Evolutionary conservation across 768 basidiomycete genomes (phyloP).

Genomic region (Tricholoma saponaceum): DNA sequence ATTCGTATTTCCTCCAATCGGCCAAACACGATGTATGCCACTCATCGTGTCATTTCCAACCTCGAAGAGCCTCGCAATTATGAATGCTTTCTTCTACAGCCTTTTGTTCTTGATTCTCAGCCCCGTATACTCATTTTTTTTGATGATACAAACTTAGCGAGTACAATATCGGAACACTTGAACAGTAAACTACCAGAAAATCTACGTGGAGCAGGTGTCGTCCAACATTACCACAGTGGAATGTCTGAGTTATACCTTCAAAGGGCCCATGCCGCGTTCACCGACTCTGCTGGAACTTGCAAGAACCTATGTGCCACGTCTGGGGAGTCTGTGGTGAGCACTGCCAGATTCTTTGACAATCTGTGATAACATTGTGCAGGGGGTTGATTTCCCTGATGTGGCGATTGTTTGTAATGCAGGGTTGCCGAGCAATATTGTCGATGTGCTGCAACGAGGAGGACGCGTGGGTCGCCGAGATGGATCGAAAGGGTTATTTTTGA

Average conservation of each 20-base stretch:
- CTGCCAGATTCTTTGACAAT: background rate
- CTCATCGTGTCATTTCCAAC: constrained; percentile 17
- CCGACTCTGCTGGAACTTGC: background rate
- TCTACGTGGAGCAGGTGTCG: background rate
- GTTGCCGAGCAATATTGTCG: constrained; percentile 10
- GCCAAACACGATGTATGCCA: constrained; percentile 25
- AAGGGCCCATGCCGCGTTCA: background rate
- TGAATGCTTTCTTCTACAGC: constrained; percentile 16
- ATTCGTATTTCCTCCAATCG: constrained; percentile 20
- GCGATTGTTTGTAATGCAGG: constrained; percentile 17
- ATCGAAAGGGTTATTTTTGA: constrained; percentile 8
- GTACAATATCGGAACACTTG: background rate
- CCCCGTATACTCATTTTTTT: background rate
- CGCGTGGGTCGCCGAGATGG: constrained; percentile 8
- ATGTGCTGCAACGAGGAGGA: constrained; percentile 15
- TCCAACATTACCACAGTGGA: background rate
- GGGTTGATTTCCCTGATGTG: constrained; percentile 19
- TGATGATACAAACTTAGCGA: background rate
- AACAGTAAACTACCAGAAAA: background rate
- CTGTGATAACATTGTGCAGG: constrained; percentile 5
- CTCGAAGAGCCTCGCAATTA: constrained; percentile 21
- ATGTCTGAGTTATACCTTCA: background rate
- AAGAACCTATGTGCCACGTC: background rate
- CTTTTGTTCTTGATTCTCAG: background rate
- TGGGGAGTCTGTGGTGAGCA: constrained; percentile 19